Conservation (phyloP, 148 eudicot species). For the Chenopodium album region DNA sequence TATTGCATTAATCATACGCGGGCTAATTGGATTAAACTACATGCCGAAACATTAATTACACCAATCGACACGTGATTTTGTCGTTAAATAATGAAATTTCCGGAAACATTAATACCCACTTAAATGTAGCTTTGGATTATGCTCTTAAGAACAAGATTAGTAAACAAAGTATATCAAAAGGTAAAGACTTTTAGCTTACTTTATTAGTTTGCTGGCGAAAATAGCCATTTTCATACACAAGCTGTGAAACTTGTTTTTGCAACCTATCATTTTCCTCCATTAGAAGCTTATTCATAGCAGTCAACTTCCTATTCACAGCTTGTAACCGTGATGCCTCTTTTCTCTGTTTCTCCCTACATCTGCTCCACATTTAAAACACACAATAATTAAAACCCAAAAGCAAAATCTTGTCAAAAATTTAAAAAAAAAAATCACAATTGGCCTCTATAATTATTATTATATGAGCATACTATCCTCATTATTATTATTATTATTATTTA, state of each 20-base stretch:
- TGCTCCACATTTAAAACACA: slow-evolving; percentile 27
- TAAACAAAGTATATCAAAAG: neutral
- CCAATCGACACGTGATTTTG: too few species aligned
- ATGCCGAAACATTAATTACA: too few species aligned
- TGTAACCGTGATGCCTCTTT: slow-evolving; percentile 92
- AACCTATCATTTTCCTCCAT: slow-evolving; percentile 98
- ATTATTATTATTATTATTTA: too few species aligned
- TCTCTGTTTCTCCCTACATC: slow-evolving; percentile 97
- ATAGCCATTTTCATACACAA: slow-evolving; percentile 93
- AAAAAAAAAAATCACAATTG: neutral
- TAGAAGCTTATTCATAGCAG: slow-evolving; percentile 97
- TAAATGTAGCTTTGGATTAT: neutral
- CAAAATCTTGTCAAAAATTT: neutral
- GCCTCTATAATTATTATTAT: neutral
- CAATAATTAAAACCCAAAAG: neutral
- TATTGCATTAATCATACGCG: neutral
- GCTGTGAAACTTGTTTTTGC: slow-evolving; percentile 90
- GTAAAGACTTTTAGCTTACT: slow-evolving; percentile 39
- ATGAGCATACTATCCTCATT: too few species aligned
- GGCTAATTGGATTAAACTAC: too few species aligned
- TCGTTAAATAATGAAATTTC: neutral
- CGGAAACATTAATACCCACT: neutral
- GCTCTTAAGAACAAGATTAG: neutral
- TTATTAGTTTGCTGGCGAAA: slow-evolving; percentile 81
- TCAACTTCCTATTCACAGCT: slow-evolving; percentile 88